Evolutionary conservation across 1,284 basidiomycete species (phyloP), one percentile per base, ranked within the genome.

Genomic region (Pholiota adiposa): DNA sequence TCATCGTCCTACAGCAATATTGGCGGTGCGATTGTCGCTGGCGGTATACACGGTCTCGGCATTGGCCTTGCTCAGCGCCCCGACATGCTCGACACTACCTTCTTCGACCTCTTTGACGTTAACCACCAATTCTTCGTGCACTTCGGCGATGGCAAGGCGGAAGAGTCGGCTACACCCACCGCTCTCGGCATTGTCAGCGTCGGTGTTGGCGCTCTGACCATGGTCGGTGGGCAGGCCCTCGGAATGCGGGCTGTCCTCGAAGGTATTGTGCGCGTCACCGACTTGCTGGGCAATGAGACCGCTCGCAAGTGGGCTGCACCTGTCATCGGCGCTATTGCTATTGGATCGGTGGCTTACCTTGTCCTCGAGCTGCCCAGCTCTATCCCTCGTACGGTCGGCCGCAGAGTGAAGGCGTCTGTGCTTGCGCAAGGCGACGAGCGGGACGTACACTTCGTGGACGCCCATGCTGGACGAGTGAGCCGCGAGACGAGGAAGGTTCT

Each of bases 401-500:
- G 94, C 58, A 83, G 92, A 51, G 84, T 93, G 61, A 85, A 83
- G 66, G 78, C 85, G 1, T 81, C 85, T 14, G 79, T 94, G 14
- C 69, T 80, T 4, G 61, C 79, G 69, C 69, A 79, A 72, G 70
- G 68, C 54, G 72, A 70, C 11, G 70, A 73, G 34, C 62, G 70
- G 14, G 75, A 75, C 19, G 61, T 71, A 31, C 70, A 77, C 29
- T 97, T 92, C 70, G 79, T 89, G 16, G 86, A 90, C 56, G 81
- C 80, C 3, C 89, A 98, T 70, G 82, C 87, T 0, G 81, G 79
- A 48, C 83, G 97, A 14, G 83, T 98, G 48, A 80, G 87, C 51
- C 83, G 90, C 40, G 97, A 99, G 82, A 94, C 94, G 18, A 86
- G 97, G 70, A 98, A 98, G 78, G 97, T 99, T 51, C 79, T 99